These are phyloP conservation scores for Myriosclerotinia scirpicola DNA, from an alignment of 2,329 filamentous ascomycete species.

Conservation along the genomic window DNA sequence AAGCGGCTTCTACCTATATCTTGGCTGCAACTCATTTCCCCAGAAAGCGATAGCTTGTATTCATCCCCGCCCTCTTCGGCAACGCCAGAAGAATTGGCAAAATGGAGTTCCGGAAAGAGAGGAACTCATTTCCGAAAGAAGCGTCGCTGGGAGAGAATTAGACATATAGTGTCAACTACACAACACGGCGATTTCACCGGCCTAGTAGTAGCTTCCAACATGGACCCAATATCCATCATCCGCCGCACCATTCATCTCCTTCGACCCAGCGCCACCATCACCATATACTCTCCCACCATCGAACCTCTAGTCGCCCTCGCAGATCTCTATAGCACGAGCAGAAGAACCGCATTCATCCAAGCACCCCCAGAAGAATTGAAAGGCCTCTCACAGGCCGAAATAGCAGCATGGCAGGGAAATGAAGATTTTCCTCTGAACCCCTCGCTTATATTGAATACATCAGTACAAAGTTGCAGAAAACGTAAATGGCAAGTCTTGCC, in stretches of 20 bases:
- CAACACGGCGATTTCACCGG: slow-evolving; percentile 78
- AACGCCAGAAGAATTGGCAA: slow-evolving; percentile 59
- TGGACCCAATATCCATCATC: slow-evolving; percentile 78
- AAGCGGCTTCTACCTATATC: slow-evolving; percentile 80
- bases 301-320: slow-evolving; percentile 76
- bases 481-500: slow-evolving; percentile 89
- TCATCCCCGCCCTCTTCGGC: slow-evolving; percentile 60
- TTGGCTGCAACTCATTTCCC: slow-evolving; percentile 87
- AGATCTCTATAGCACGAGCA: slow-evolving; percentile 80
- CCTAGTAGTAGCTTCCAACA: slow-evolving; percentile 75
- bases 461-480: slow-evolving; percentile 76
- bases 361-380: slow-evolving; percentile 49
- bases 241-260: slow-evolving; percentile 76
- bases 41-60: slow-evolving; percentile 73
- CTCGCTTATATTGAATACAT: slow-evolving; percentile 74
- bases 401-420: slow-evolving; percentile 58
- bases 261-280: slow-evolving; percentile 77
- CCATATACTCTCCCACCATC: slow-evolving; percentile 78
- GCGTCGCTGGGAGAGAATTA: slow-evolving; percentile 73
- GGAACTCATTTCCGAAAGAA: slow-evolving; percentile 88
- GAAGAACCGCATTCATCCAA: slow-evolving; percentile 72
- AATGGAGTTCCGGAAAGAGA: slow-evolving; percentile 78
- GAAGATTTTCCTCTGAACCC: slow-evolving; percentile 87
- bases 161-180: slow-evolving; percentile 71
- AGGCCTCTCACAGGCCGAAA: slow-evolving; percentile 47